These are phyloP conservation scores for Boletus bicolor DNA, from an alignment of 768 basidiomycete species.

Conservation along the genomic window DNA sequence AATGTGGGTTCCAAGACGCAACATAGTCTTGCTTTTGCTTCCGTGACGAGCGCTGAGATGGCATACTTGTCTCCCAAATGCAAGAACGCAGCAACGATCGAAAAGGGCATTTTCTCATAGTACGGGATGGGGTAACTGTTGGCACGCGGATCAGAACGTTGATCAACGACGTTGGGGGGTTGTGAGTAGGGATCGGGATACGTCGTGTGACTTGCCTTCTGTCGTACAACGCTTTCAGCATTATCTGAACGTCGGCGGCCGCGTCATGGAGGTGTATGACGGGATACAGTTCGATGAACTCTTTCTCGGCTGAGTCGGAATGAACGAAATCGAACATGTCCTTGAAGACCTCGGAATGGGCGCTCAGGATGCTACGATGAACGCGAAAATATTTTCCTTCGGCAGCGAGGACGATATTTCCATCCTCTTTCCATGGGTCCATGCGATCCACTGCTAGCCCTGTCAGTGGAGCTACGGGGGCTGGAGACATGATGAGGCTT, in stretches of 20 bases:
- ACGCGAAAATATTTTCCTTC: slow-evolving; percentile 29
- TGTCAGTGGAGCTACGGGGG: neutral
- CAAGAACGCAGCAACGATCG: slow-evolving; percentile 4
- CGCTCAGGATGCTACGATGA: slow-evolving; percentile 26
- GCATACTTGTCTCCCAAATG: slow-evolving; percentile 19
- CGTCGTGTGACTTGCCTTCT: slow-evolving; percentile 3
- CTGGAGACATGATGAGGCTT: neutral
- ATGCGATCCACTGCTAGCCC: neutral
- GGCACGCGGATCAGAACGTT: too few relatives aligned
- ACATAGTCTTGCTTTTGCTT: slow-evolving; percentile 7
- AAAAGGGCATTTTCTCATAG: neutral
- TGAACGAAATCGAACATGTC: slow-evolving; percentile 23
- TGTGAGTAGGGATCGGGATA: neutral
- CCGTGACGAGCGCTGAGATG: slow-evolving; percentile 3
- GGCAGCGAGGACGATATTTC: slow-evolving; percentile 25
- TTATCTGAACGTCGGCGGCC: slow-evolving; percentile 6
- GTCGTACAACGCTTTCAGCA: slow-evolving; percentile 19
- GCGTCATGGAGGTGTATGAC: slow-evolving; percentile 16
- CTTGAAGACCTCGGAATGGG: slow-evolving; percentile 29
- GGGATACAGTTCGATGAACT: slow-evolving; percentile 17
- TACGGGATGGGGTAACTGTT: neutral
- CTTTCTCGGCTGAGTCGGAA: neutral
- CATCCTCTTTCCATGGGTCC: slow-evolving; percentile 20
- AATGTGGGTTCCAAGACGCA: neutral
- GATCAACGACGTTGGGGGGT: too few relatives aligned